A percentile compares a stretch with the other conserved stretches of the same genome.
phyloP scores from a whole-genome alignment of 306 rosid genomes.

The Fagus sylvatica region DNA sequence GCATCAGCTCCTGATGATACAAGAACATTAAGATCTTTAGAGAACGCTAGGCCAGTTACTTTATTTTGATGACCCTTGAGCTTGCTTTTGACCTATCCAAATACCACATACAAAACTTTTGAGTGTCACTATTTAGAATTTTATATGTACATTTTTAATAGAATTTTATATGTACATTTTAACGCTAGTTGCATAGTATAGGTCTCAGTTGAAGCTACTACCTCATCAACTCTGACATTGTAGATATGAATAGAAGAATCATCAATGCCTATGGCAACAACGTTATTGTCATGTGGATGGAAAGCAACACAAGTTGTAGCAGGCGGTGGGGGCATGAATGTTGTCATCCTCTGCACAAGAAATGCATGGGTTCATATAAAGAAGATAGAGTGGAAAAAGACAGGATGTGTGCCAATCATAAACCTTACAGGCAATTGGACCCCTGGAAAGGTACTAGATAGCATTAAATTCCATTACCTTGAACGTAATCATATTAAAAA shows the following conservation, averaged over 20 bases:
- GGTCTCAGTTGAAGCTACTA: conserved; percentile 28
- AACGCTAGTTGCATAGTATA: not conserved
- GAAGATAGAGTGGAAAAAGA: not conserved
- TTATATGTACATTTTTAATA: not conserved
- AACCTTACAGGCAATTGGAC: not conserved
- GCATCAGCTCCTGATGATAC: conserved; percentile 99
- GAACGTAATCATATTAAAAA: conserved; percentile 98
- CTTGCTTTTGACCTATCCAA: conserved; percentile 77
- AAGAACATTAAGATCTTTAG: conserved; percentile 79
- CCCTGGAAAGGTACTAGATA: not conserved
- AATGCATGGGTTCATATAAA: not conserved
- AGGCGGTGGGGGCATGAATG: conserved; percentile 98
- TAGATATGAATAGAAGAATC: conserved; percentile 92
- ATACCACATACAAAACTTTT: not conserved
- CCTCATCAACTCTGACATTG: conserved; percentile 93
- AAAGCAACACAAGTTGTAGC: conserved; percentile 96
- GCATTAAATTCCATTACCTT: conserved; percentile 51
- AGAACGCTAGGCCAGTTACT: conserved; percentile 95
- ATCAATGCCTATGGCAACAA: conserved; percentile 96
- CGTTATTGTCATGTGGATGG: conserved; percentile 97
- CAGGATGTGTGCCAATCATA: not conserved
- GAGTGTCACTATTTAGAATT: not conserved
- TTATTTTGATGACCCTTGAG: conserved; percentile 96
- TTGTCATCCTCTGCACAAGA: conserved; percentile 86
- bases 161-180: not conserved